Evolutionary conservation across 139 green algal species (phyloP).

Genomic region (Gonium pectorale): DNA sequence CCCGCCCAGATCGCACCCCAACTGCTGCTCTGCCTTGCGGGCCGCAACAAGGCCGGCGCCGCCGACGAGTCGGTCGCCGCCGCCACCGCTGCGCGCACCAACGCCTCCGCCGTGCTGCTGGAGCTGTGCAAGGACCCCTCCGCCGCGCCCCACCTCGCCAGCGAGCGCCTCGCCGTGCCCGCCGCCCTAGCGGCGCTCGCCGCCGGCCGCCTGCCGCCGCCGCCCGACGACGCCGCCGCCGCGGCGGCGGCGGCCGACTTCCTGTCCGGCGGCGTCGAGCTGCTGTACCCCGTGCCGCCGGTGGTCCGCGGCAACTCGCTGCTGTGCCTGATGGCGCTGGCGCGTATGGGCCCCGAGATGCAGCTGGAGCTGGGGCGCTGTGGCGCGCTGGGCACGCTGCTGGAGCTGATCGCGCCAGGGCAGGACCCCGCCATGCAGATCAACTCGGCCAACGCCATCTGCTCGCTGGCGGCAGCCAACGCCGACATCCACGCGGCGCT

Average conservation of each 20-base stretch:
- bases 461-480: slow-evolving; percentile 25
- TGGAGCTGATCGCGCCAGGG: slow-evolving; percentile 10
- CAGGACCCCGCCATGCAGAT: slow-evolving; percentile 36
- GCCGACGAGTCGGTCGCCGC: slow-evolving; percentile 16
- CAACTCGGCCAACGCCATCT: slow-evolving; percentile 30
- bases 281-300: slow-evolving; percentile 24
- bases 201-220: slow-evolving; percentile 5
- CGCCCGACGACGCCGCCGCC: not conserved
- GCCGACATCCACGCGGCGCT: slow-evolving; percentile 12
- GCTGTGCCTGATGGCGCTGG: slow-evolving; percentile 23
- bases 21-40: not conserved
- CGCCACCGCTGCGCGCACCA: not conserved
- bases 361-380: slow-evolving; percentile 37
- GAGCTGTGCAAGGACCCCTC: slow-evolving; percentile 34
- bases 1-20: not conserved
- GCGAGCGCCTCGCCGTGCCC: not conserved
- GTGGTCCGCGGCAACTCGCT: slow-evolving; percentile 17
- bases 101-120: slow-evolving; percentile 24
- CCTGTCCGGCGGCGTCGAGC: not conserved
- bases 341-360: not conserved
- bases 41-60: not conserved
- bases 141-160: not conserved
- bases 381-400: slow-evolving; percentile 8
- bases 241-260: not conserved
- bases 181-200: slow-evolving; percentile 11